Conservation (phyloP, 495 filamentous ascomycete genomes). For the Xylaria intraflava region DNA sequence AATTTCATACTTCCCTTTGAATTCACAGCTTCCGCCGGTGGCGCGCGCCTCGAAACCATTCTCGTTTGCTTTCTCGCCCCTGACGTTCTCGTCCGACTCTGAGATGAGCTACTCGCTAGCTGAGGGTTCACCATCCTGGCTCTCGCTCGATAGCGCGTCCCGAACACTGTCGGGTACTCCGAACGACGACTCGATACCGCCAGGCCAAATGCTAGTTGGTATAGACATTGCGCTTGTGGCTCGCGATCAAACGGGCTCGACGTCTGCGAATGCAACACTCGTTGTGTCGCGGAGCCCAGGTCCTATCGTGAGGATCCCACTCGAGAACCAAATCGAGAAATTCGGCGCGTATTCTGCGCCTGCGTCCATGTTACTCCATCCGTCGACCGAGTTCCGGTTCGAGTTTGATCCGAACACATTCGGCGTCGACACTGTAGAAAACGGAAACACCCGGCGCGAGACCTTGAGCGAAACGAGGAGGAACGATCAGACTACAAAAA, state of each 20-base stretch:
- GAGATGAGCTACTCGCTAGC: constrained; percentile 55
- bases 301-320: constrained; percentile 29
- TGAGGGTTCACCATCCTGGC: constrained; percentile 43
- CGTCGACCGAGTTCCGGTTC: constrained; percentile 34
- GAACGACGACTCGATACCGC: constrained; percentile 46
- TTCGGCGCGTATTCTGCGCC: constrained; percentile 38
- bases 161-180: constrained; percentile 63
- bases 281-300: constrained; percentile 50
- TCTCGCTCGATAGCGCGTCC: constrained; percentile 55
- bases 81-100: constrained; percentile 55
- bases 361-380: constrained; percentile 31
- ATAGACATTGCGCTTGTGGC: constrained; percentile 53
- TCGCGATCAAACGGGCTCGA: constrained; percentile 52
- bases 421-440: constrained; percentile 5
- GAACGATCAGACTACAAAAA: background rate
- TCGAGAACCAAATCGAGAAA: constrained; percentile 31
- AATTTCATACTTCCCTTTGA: constrained; percentile 59
- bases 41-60: constrained; percentile 59
- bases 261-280: constrained; percentile 52
- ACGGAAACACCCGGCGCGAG: background rate
- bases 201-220: constrained; percentile 34
- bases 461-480: background rate
- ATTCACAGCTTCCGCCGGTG: constrained; percentile 70
- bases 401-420: constrained; percentile 35
- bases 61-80: constrained; percentile 59